These are phyloP conservation scores for Moringa oleifera DNA, from an alignment of 345 rosid genomes.

Conservation along the genomic window DNA sequence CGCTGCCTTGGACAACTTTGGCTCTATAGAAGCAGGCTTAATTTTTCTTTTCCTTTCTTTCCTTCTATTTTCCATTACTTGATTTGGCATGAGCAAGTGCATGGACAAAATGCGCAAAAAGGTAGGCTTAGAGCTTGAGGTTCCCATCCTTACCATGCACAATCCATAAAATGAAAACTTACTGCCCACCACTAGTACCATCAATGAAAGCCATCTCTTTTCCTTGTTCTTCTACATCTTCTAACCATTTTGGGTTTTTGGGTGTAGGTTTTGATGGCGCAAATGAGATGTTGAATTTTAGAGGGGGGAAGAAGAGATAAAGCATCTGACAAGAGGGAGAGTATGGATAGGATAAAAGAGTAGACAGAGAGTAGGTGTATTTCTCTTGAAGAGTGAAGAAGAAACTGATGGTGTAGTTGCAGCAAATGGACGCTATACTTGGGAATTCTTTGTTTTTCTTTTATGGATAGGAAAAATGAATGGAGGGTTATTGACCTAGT, in stretches of 20 bases:
- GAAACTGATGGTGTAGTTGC: slow-evolving; percentile 28
- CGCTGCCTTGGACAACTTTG: slow-evolving; percentile 72
- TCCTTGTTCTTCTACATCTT: slow-evolving; percentile 9
- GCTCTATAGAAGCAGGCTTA: slow-evolving; percentile 14
- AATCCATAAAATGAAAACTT: slow-evolving; percentile 83
- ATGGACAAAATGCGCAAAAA: slow-evolving; percentile 55
- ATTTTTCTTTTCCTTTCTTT: slow-evolving; percentile 31
- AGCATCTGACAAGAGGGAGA: slow-evolving; percentile 36
- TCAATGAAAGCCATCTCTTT: background rate
- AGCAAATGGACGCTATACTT: no score
- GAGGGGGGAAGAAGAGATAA: slow-evolving; percentile 25
- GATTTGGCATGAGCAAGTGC: slow-evolving; percentile 65
- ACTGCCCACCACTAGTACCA: slow-evolving; percentile 22
- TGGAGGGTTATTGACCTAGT: no score
- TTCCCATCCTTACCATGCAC: slow-evolving; percentile 87
- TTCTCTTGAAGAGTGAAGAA: slow-evolving; percentile 27
- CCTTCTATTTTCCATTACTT: slow-evolving; percentile 43
- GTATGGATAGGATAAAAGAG: slow-evolving; percentile 35
- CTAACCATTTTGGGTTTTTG: background rate
- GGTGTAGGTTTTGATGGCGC: slow-evolving; percentile 70
- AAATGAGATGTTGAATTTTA: slow-evolving; percentile 74
- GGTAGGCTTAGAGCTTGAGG: slow-evolving; percentile 62
- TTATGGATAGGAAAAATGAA: no score
- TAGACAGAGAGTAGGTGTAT: slow-evolving; percentile 26
- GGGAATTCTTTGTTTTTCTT: no score